Percentiles rank a stretch among this genome's conserved stretches.
These are phyloP conservation scores for Boletales sp. DNA, from an alignment of 768 basidiomycete species.

Conservation along the genomic window DNA sequence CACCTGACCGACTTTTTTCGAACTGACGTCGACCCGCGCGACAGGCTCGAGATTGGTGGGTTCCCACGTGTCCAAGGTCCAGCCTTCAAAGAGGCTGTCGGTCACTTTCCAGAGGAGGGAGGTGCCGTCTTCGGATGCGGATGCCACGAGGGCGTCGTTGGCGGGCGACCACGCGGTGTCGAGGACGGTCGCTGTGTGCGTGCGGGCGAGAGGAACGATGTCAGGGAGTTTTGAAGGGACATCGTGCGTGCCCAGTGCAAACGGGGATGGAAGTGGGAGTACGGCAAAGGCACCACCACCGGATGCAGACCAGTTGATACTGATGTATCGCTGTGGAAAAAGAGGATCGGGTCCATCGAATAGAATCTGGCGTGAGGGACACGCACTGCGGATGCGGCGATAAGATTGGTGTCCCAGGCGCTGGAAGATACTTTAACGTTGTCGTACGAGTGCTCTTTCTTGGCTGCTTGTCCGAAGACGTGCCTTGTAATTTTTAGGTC, in stretches of 20 bases:
- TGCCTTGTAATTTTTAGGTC: slow-evolving; percentile 49
- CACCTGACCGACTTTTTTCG: slow-evolving; percentile 91
- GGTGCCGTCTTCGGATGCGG: slow-evolving; percentile 92
- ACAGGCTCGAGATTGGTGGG: slow-evolving; percentile 84
- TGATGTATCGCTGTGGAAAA: slow-evolving; percentile 65
- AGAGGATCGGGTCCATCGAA: slow-evolving; percentile 1
- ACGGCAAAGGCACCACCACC: slow-evolving; percentile 96
- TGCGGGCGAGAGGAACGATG: slow-evolving; percentile 85
- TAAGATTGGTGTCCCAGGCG: slow-evolving; percentile 95
- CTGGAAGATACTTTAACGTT: slow-evolving; percentile 84
- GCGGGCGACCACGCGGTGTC: slow-evolving; percentile 98
- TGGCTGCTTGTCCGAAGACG: slow-evolving; percentile 85
- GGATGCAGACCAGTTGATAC: slow-evolving; percentile 91
- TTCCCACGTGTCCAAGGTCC: slow-evolving; percentile 81
- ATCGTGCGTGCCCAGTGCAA: slow-evolving; percentile 43
- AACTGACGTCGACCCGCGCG: slow-evolving; percentile 70
- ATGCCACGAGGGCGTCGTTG: slow-evolving; percentile 86
- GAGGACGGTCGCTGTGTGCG: slow-evolving; percentile 78
- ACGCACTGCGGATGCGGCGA: slow-evolving; percentile 74
- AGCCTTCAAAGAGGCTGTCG: slow-evolving; percentile 67
- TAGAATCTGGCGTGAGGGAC: not conserved
- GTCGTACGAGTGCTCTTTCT: slow-evolving; percentile 78
- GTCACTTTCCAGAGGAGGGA: slow-evolving; percentile 87
- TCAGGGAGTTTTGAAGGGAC: slow-evolving; percentile 86
- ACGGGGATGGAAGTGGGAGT: slow-evolving; percentile 79